Evolutionary conservation across 2,329 filamentous ascomycete genomes (phyloP).

Genomic region (Orbilia quercus): DNA sequence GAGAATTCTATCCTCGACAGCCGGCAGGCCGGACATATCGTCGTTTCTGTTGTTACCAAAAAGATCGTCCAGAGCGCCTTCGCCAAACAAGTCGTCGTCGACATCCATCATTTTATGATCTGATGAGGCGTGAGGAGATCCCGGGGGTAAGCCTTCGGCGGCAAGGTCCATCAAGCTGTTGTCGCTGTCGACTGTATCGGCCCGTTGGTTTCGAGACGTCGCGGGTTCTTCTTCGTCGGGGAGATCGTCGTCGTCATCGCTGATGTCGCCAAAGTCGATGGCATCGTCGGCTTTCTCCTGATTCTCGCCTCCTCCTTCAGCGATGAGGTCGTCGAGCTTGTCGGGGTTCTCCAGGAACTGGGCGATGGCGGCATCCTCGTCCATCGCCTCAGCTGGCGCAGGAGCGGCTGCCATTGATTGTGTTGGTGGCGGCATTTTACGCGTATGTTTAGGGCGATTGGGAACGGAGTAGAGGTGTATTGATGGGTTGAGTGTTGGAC

Average conservation of each 20-base stretch:
- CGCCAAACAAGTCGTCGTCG: slow-evolving; percentile 65
- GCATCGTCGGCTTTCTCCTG: slow-evolving; percentile 91
- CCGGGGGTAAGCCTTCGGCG: slow-evolving; percentile 13
- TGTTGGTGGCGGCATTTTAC: slow-evolving; percentile 3
- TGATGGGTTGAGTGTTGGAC: slow-evolving; percentile 6
- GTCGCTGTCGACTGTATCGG: slow-evolving; percentile 58
- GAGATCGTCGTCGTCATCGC: slow-evolving; percentile 83
- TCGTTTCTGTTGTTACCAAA: slow-evolving; percentile 41
- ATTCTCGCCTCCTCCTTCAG: slow-evolving; percentile 65
- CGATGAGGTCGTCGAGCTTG: slow-evolving; percentile 65
- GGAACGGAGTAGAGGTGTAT: neutral
- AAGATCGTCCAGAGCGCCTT: slow-evolving; percentile 62
- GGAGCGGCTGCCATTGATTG: neutral
- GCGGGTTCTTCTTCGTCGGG: slow-evolving; percentile 75
- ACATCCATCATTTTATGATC: slow-evolving; percentile 47
- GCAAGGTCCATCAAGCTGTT: slow-evolving; percentile 61
- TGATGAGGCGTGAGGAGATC: slow-evolving; percentile 22
- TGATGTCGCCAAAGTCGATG: slow-evolving; percentile 88
- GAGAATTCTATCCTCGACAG: slow-evolving; percentile 53
- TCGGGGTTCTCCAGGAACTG: slow-evolving; percentile 66
- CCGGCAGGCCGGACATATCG: slow-evolving; percentile 56
- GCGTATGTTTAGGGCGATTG: slow-evolving; percentile 1
- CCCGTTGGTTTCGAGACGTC: slow-evolving; percentile 10
- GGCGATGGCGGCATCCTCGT: slow-evolving; percentile 67
- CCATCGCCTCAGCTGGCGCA: slow-evolving; percentile 63